These are phyloP conservation scores for Ceratocystis huliohia DNA, from an alignment of 2,329 filamentous ascomycete species.

Conservation along the genomic window DNA sequence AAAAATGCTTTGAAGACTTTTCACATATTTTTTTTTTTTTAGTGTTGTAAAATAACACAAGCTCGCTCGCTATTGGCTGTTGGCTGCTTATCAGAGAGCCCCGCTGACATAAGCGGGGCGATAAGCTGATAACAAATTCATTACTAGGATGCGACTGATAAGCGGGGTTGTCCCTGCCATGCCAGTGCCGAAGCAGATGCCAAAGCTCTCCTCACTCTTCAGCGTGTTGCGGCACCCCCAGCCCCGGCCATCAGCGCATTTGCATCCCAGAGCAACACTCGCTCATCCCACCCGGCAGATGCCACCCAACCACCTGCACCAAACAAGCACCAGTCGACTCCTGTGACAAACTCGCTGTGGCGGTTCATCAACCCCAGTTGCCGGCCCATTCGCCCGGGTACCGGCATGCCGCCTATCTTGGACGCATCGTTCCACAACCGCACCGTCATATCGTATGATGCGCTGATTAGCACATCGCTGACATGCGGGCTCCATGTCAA, in stretches of 20 bases:
- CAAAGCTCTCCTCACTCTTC: neutral
- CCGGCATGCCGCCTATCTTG: conserved; percentile 25
- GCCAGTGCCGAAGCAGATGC: neutral
- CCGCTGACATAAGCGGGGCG: conserved; percentile 14
- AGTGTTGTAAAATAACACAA: neutral
- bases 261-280: conserved; percentile 84
- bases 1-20: conserved; percentile 7
- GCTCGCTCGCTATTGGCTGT: conserved; percentile 9
- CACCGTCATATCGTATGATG: conserved; percentile 97
- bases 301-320: conserved; percentile 92
- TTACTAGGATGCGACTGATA: neutral
- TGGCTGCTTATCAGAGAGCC: conserved; percentile 9
- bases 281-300: conserved; percentile 88
- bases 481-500: conserved; percentile 89
- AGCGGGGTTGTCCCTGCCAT: neutral
- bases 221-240: neutral
- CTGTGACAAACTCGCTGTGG: conserved; percentile 92
- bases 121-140: neutral
- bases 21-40: conserved; percentile 4
- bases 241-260: conserved; percentile 32
- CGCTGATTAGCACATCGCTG: conserved; percentile 73
- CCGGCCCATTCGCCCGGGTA: conserved; percentile 39
- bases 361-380: conserved; percentile 79
- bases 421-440: conserved; percentile 77
- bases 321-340: conserved; percentile 96